These are phyloP conservation scores for Lichina pygmaea DNA, from an alignment of 495 filamentous ascomycete species.

Conservation along the genomic window DNA sequence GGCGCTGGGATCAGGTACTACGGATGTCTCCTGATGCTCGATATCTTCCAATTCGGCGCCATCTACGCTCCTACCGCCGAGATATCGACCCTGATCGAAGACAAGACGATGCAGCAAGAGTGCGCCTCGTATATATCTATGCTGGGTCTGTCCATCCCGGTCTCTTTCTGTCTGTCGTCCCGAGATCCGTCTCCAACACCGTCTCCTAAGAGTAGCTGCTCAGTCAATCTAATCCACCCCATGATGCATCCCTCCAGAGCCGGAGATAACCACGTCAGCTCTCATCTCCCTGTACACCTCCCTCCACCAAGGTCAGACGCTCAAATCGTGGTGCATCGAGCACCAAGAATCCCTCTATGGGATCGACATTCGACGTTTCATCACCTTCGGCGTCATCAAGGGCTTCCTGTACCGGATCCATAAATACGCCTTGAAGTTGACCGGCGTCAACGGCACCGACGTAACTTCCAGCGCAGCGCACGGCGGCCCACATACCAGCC, in stretches of 20 bases:
- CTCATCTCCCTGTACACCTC: constrained; percentile 36
- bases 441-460: constrained; percentile 1
- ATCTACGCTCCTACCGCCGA: constrained; percentile 68
- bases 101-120: constrained; percentile 50
- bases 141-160: neutral
- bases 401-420: constrained; percentile 86
- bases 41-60: constrained; percentile 77
- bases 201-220: too few relatives aligned
- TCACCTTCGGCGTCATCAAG: constrained; percentile 90
- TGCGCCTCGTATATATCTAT: constrained; percentile 37
- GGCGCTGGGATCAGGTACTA: constrained; percentile 29
- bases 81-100: constrained; percentile 44
- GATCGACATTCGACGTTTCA: constrained; percentile 70
- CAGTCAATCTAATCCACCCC: too few relatives aligned
- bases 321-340: constrained; percentile 56
- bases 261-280: neutral
- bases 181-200: neutral
- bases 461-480: neutral
- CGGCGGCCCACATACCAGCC: neutral
- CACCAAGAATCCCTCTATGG: constrained; percentile 37
- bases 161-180: neutral
- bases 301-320: constrained; percentile 46
- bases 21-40: constrained; percentile 59
- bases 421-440: constrained; percentile 52
- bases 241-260: neutral